Evolutionary conservation across 805 yeast genomes (phyloP).

Genomic region (Tetrapisispora nanseiensis): DNA sequence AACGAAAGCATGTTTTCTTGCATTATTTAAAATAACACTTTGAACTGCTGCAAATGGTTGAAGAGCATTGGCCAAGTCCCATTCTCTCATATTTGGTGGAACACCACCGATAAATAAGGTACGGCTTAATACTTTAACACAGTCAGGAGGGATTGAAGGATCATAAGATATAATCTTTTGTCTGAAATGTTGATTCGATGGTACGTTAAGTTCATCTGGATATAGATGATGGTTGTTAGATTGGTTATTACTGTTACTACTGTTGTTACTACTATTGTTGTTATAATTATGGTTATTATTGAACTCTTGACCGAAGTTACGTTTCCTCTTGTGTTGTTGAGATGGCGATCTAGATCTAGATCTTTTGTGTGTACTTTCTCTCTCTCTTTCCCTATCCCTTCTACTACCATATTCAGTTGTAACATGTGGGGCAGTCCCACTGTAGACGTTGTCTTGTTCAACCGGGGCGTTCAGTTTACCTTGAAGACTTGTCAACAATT

Average conservation of each 20-base stretch:
- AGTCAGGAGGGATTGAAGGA: conserved; percentile 61
- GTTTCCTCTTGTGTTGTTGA: conserved; percentile 8
- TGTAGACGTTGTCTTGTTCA: neutral
- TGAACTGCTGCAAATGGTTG: conserved; percentile 89
- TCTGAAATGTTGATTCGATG: conserved; percentile 67
- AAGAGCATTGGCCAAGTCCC: conserved; percentile 55
- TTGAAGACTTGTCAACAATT: conserved; percentile 27
- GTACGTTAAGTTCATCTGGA: conserved; percentile 51
- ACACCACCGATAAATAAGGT: conserved; percentile 93
- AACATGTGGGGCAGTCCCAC: conserved; percentile 9
- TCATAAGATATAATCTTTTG: conserved; percentile 67
- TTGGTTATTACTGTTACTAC: conserved; percentile 6
- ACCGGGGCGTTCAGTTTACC: neutral
- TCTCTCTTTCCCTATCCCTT: conserved; percentile 26
- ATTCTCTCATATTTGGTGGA: conserved; percentile 71
- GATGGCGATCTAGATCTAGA: conserved; percentile 45
- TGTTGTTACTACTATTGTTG: conserved; percentile 9
- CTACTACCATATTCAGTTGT: conserved; percentile 27
- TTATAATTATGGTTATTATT: neutral
- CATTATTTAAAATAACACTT: conserved; percentile 75
- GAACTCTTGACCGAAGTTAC: conserved; percentile 3
- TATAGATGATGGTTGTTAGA: conserved; percentile 28
- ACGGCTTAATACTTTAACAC: conserved; percentile 75
- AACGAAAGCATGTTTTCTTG: conserved; percentile 91
- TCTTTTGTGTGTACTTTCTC: conserved; percentile 32